Evolutionary conservation across 2,329 filamentous ascomycete genomes (phyloP), one percentile per base, ranked within the genome.

Genomic region (Zymoseptoria tritici): DNA sequence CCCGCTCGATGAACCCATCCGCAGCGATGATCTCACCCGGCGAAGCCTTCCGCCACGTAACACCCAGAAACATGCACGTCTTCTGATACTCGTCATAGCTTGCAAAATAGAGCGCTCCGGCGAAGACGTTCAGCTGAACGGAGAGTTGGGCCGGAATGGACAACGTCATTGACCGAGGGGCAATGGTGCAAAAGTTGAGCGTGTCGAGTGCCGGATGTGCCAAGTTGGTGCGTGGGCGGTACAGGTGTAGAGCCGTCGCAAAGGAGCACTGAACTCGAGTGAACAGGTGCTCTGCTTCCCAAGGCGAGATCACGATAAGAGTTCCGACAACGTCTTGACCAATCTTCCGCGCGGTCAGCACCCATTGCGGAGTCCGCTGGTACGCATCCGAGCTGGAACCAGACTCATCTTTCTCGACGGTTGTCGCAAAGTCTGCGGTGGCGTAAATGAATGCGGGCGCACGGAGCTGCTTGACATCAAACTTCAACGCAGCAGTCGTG

Each of bases 21-120:
- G 60, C 57, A 1, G 55, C 60, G 11, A 68, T 31, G 13, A 60
- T 26, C 64, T 62, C 67, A 16, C 60, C 63, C 9, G 52, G 46
- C 22, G 55, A 11, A 4, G 53, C 55, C 54, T 60, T 60, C 24
- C 57, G 54, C 19, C 57, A 22, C 1, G 60, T 58, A 49, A 64
- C 68, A 55, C 60, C 58, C 11, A 64, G 50, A 24, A 64, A 60
- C 36, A 51, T 56, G 60, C 60, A 60, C 22, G 54, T 55, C 13
- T 54, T 56, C 9, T 60, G 13, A 62, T 90, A 91, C 57, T 88
- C 80, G 0, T 73, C 60, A 51, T 78, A 82, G 0, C 76, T 79
- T 0, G 68, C 70, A 9, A 90, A 74, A 64, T 90, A 90, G 0
- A 90, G 76, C 57, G 88, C 85, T 0, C 87, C 87, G 0, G 88